Base-by-base conservation (phyloP, 129 eudicot genomes). In the Glebionis coronaria region DNA sequence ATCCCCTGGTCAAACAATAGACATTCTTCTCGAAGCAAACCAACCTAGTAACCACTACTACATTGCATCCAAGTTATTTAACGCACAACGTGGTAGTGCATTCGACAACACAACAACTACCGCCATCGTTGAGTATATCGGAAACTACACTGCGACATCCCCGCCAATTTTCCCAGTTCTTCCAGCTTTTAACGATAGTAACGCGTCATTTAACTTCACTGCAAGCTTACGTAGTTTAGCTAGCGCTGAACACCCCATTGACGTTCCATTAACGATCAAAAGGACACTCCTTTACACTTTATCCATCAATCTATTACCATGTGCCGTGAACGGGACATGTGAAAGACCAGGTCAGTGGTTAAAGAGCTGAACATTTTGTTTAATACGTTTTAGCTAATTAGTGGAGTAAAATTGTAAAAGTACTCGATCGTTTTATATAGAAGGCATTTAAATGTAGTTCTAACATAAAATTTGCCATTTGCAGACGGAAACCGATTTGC, bases 1-100 rank as follows among this genome's bases (percentile, higher is more conserved):
- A 45, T 44, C 80, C 21, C 87, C 87, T 0, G 87, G 87, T 12
- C 78, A 82, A 82, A 69, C 87, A 11, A 60, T 78, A 67, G 87
- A 74, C 66, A 28, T 74, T 23, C 28, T 82, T 1, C 51, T 82
- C 3, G 21, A 54, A 18, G 69, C 83, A 31, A 60, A 82, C 45
- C 83, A 82, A 27, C 19, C 59, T 12, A 71, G 67, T 2, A 68
- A 68, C 25, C 61, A 10, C 25, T 78, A 78, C 28, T 82, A 82
- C 65, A 66, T 82, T 62, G 80, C 87, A 15, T 80, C 87, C 5
- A 70, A 74, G 52, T 54, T 78, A 8, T 76, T 64, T 47, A 20
- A 67, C 8, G 67, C 68, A 21, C 67, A 74, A 9, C 50, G 63
- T 9, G 75, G 60, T 0, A 67, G 72, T 51, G 40, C 44, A 23